phyloP scores from a whole-genome alignment of 1,284 basidiomycete species.

The Ustilago bromivora region DNA sequence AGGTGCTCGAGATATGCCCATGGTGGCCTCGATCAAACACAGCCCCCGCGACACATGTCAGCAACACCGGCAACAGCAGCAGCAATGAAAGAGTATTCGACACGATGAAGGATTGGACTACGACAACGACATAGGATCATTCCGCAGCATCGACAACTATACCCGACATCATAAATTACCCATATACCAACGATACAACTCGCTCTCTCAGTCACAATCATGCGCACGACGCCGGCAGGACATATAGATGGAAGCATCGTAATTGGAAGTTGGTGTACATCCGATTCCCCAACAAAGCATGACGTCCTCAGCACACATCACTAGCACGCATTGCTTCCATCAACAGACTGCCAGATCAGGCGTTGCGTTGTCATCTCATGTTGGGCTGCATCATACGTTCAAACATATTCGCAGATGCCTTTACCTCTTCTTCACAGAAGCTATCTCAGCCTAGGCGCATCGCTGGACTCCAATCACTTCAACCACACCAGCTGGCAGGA shows the following conservation, averaged over 20 bases:
- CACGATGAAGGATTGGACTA: constrained; percentile 34
- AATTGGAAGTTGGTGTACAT: neutral
- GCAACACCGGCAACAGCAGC: constrained; percentile 20
- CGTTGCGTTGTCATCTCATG: neutral
- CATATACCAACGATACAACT: neutral
- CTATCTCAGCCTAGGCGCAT: neutral
- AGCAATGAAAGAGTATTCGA: constrained; percentile 31
- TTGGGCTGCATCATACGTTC: neutral
- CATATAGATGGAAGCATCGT: neutral
- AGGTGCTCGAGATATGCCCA: constrained; percentile 44
- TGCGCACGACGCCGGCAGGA: neutral
- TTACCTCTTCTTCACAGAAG: neutral
- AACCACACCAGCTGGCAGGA: constrained; percentile 35
- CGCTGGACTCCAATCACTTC: neutral
- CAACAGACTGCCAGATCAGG: neutral
- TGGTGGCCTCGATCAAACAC: constrained; percentile 48
- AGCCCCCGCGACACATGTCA: constrained; percentile 20
- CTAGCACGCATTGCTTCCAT: neutral
- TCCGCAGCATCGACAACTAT: neutral
- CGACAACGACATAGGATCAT: neutral
- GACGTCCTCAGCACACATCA: neutral
- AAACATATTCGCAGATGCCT: neutral
- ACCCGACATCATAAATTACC: neutral
- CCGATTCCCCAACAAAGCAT: neutral
- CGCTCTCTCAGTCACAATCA: neutral